Conservation (phyloP, 257 asterid genomes). For the Coffea eugenioides region DNA sequence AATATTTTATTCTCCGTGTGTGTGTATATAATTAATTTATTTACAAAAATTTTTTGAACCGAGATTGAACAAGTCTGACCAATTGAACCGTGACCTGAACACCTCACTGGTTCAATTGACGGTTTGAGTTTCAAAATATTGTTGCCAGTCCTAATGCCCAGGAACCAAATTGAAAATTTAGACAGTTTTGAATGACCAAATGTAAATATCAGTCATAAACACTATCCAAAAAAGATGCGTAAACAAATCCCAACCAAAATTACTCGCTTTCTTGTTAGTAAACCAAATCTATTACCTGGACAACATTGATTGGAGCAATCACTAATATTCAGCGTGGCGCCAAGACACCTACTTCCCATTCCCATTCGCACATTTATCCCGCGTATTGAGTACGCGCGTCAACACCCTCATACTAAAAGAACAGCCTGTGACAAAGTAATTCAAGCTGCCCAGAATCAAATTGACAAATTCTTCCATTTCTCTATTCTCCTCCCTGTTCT, state of each 20-base stretch:
- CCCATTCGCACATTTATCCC: slow-evolving; percentile 20
- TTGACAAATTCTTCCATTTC: neutral
- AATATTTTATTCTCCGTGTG: too few relatives aligned
- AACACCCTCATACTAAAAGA: neutral
- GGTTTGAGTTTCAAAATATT: too few relatives aligned
- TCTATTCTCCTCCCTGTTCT: neutral
- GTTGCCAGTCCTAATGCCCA: too few relatives aligned
- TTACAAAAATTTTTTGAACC: too few relatives aligned
- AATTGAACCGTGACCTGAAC: too few relatives aligned
- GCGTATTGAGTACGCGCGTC: slow-evolving; percentile 22
- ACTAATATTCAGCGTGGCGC: slow-evolving; percentile 36
- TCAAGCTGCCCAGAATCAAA: neutral
- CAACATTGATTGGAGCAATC: neutral
- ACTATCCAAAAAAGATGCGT: neutral
- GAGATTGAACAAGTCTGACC: too few relatives aligned
- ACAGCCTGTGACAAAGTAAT: neutral
- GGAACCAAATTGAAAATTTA: too few relatives aligned
- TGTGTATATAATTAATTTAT: too few relatives aligned
- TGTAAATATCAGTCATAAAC: too few relatives aligned
- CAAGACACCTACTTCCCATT: slow-evolving; percentile 1
- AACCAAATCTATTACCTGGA: neutral
- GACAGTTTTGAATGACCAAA: too few relatives aligned
- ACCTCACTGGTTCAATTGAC: too few relatives aligned
- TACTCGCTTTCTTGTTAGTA: neutral
- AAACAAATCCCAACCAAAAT: neutral